These are phyloP conservation scores for Pycnococcus provasolii DNA, from an alignment of 139 green algal species.

Conservation along the genomic window DNA sequence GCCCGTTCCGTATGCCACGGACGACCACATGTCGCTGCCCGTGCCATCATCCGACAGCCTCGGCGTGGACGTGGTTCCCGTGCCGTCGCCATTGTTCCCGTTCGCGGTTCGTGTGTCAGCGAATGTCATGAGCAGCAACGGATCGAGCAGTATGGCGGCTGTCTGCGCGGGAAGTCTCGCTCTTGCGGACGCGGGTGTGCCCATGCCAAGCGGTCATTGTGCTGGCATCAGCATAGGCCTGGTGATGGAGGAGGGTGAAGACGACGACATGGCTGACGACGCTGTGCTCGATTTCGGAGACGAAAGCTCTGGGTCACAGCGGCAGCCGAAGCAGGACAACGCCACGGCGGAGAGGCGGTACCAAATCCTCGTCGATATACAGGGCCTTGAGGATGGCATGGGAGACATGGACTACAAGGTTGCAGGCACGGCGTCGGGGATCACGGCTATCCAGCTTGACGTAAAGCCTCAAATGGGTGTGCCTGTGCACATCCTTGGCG, in stretches of 20 bases:
- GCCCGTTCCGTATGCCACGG: slow-evolving; percentile 53
- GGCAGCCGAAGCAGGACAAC: too few relatives aligned
- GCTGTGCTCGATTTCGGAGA: slow-evolving; percentile 34
- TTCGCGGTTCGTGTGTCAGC: slow-evolving; percentile 81
- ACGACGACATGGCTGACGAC: slow-evolving; percentile 43
- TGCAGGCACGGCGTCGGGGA: slow-evolving; percentile 36
- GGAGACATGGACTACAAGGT: slow-evolving; percentile 99
- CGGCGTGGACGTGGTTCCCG: too few relatives aligned
- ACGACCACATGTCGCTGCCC: slow-evolving; percentile 16
- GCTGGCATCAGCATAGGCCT: slow-evolving; percentile 97
- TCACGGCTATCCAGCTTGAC: slow-evolving; percentile 97
- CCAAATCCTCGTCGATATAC: slow-evolving; percentile 75
- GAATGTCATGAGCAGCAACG: slow-evolving; percentile 95
- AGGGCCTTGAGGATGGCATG: slow-evolving; percentile 83
- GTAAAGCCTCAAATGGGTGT: slow-evolving; percentile 22
- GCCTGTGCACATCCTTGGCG: neutral
- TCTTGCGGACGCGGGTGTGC: slow-evolving; percentile 91
- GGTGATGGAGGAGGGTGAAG: slow-evolving; percentile 51
- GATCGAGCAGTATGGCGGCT: slow-evolving; percentile 84
- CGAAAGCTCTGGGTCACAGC: too few relatives aligned
- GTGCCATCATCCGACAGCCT: too few relatives aligned
- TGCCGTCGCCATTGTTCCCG: slow-evolving; percentile 47
- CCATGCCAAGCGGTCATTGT: slow-evolving; percentile 38
- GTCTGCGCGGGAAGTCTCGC: slow-evolving; percentile 90
- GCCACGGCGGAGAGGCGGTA: too few relatives aligned